phyloP scores from a whole-genome alignment of 1,139 yeast genomes.

The Saccharomyces pastorianus region DNA sequence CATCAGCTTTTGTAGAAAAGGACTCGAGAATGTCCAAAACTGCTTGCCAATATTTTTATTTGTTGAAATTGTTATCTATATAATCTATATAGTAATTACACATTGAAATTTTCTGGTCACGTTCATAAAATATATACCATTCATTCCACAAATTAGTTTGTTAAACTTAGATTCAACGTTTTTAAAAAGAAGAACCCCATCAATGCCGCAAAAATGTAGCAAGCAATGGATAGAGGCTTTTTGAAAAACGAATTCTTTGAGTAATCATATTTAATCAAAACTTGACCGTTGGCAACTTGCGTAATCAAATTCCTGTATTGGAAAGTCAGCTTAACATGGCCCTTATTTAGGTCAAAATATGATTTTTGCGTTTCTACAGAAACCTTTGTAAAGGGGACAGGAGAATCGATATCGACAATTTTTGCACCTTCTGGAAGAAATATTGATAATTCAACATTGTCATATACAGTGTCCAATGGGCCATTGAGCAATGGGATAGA shows the following conservation, averaged over 20 bases:
- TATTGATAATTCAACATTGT: conserved; percentile 50
- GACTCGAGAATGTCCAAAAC: not conserved
- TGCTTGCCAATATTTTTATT: not conserved
- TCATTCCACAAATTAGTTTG: not conserved
- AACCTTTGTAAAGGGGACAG: conserved; percentile 39
- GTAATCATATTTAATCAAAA: conserved; percentile 58
- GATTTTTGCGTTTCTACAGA: conserved; percentile 43
- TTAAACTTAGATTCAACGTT: conserved; percentile 15
- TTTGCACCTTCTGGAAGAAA: conserved; percentile 87
- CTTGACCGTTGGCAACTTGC: conserved; percentile 51
- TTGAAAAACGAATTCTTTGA: conserved; percentile 44
- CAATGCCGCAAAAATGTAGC: conserved; percentile 56
- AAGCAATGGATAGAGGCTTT: conserved; percentile 63
- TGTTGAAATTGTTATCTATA: not conserved
- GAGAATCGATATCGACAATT: conserved; percentile 50
- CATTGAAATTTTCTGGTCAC: not conserved
- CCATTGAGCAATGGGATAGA: conserved; percentile 70
- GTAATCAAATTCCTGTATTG: conserved; percentile 59
- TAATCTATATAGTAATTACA: not conserved
- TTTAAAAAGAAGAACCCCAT: conserved; percentile 46
- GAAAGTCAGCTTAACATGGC: conserved; percentile 72
- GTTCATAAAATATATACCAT: not conserved
- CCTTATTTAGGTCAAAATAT: conserved; percentile 68
- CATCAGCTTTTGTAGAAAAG: not conserved
- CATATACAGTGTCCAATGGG: conserved; percentile 60